These are phyloP conservation scores for Phialemonium atrogriseum DNA, from an alignment of 2,329 filamentous ascomycete species.

Conservation along the genomic window DNA sequence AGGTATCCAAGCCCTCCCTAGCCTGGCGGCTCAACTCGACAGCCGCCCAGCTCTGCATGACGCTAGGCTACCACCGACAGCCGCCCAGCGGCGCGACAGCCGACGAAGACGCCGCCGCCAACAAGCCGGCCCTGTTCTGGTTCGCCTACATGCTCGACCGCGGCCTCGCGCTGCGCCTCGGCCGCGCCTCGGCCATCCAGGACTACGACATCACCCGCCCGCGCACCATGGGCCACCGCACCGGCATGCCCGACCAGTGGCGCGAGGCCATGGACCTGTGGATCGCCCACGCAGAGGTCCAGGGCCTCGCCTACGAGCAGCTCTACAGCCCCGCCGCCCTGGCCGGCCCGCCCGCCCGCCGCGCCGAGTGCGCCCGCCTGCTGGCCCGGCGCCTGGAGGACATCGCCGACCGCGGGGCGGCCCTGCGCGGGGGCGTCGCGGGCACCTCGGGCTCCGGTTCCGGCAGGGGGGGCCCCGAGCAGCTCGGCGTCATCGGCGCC, in stretches of 20 bases:
- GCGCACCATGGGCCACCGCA: constrained; percentile 19
- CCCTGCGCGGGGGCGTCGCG: constrained; percentile 21
- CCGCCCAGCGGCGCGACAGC: constrained; percentile 23
- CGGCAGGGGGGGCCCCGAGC: constrained; percentile 7
- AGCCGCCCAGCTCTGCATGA: constrained; percentile 52
- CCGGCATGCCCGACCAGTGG: constrained; percentile 28
- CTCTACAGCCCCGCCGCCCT: constrained; percentile 45
- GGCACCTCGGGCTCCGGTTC: constrained; percentile 6
- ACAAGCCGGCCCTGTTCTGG: constrained; percentile 39
- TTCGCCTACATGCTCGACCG: constrained; percentile 49
- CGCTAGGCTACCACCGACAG: constrained; percentile 51
- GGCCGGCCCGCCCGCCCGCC: constrained; percentile 26
- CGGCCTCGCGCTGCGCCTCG: constrained; percentile 48
- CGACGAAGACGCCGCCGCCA: constrained; percentile 11
- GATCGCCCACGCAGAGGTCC: constrained; percentile 46
- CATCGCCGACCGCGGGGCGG: constrained; percentile 26
- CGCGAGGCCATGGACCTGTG: constrained; percentile 41
- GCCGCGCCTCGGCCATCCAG: constrained; percentile 48
- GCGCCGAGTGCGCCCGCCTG: constrained; percentile 28
- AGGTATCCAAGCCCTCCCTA: constrained; percentile 52
- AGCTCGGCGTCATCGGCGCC: constrained; percentile 14
- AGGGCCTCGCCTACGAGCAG: constrained; percentile 49
- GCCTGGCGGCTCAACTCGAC: constrained; percentile 55
- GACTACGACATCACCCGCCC: constrained; percentile 46
- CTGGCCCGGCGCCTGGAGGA: constrained; percentile 29